Percentiles rank a stretch among this genome's conserved stretches.
These are phyloP conservation scores for Metschnikowia henanensis DNA, from an alignment of 805 yeast genomes.

Conservation along the genomic window DNA sequence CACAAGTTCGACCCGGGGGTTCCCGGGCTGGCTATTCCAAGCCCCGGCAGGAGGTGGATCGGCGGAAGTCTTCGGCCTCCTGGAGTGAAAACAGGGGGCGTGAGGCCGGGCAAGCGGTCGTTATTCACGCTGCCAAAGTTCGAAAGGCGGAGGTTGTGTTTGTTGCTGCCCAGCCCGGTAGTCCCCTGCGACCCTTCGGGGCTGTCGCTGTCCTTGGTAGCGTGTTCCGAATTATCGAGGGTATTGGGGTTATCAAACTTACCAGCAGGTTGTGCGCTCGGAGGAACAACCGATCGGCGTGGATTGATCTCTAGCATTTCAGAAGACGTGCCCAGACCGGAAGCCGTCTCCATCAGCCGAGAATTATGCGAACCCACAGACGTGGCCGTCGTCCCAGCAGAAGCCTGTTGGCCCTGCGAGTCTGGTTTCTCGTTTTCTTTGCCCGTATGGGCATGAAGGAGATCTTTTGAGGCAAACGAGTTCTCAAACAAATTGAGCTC, in stretches of 20 bases:
- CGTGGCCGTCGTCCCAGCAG: slow-evolving; percentile 6
- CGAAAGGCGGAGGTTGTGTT: slow-evolving; percentile 35
- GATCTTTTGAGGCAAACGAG: slow-evolving; percentile 75
- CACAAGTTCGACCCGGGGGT: slow-evolving; percentile 53
- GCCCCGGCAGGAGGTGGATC: slow-evolving; percentile 46
- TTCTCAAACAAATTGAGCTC: slow-evolving; percentile 97
- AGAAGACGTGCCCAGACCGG: slow-evolving; percentile 9
- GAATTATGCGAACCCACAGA: slow-evolving; percentile 11
- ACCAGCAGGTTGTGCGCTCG: no score
- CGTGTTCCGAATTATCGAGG: no score
- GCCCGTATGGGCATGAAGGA: slow-evolving; percentile 10
- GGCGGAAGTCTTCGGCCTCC: slow-evolving; percentile 63
- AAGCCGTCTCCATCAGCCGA: slow-evolving; percentile 8
- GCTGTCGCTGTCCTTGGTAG: no score
- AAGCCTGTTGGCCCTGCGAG: background rate
- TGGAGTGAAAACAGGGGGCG: slow-evolving; percentile 56
- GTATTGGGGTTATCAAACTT: no score
- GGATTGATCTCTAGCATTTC: slow-evolving; percentile 13
- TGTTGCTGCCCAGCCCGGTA: slow-evolving; percentile 22
- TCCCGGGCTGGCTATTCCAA: slow-evolving; percentile 42
- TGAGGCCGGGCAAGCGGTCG: slow-evolving; percentile 33
- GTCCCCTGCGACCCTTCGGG: background rate
- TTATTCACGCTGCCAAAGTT: slow-evolving; percentile 29
- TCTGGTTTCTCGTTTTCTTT: background rate
- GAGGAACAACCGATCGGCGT: no score